Evolutionary conservation across 2,329 filamentous ascomycete genomes (phyloP).

Genomic region (Stachybotrys chlorohalonatus): DNA sequence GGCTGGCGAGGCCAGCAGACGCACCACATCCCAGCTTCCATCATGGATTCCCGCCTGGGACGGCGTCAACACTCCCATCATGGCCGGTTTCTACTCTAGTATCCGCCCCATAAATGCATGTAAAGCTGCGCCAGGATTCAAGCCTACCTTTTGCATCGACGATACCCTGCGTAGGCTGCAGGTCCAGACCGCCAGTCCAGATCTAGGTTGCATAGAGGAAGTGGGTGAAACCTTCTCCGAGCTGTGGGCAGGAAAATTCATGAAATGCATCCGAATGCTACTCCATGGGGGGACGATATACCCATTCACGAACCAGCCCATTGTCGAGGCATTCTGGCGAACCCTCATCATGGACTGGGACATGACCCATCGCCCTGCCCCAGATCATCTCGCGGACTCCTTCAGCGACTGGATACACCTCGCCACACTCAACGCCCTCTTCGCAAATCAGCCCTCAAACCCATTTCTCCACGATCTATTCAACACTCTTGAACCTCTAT

Average conservation of each 20-base stretch:
- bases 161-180: conserved; percentile 2
- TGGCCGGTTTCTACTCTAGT: background rate
- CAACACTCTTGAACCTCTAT: conserved; percentile 9
- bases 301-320: conserved; percentile 9
- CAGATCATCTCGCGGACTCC: conserved; percentile 4
- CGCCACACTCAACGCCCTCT: conserved; percentile 6
- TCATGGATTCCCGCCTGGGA: conserved; percentile 14
- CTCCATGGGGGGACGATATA: conserved; percentile 12
- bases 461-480: conserved; percentile 8
- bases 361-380: conserved; percentile 9
- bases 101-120: background rate
- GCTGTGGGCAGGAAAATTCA: conserved; percentile 1
- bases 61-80: conserved; percentile 7
- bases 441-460: background rate
- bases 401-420: conserved; percentile 9
- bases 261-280: conserved; percentile 8
- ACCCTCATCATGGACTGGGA: conserved; percentile 15
- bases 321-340: conserved; percentile 16
- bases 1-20: conserved; percentile 7
- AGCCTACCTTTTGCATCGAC: conserved; percentile 5
- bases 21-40: conserved; percentile 4
- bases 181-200: conserved; percentile 7
- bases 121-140: background rate
- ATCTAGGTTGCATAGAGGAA: conserved; percentile 9
- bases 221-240: background rate